These are phyloP conservation scores for Aspergillus ustus DNA, from an alignment of 2,329 filamentous ascomycete genomes.

Conservation along the genomic window DNA sequence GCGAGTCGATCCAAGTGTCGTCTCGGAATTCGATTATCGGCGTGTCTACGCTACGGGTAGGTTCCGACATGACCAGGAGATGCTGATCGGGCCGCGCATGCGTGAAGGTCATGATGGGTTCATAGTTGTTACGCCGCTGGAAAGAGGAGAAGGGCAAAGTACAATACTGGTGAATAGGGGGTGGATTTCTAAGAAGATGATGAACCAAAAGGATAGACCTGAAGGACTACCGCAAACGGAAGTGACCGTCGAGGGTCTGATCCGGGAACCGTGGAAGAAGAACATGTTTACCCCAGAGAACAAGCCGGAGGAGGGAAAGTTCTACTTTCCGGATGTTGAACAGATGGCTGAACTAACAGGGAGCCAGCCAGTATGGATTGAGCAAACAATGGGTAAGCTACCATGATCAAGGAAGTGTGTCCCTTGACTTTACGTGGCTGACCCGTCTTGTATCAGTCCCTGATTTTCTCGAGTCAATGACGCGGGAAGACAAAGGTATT, in stretches of 20 bases:
- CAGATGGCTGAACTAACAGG: constrained; percentile 86
- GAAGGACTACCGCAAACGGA: constrained; percentile 70
- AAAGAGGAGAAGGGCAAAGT: constrained; percentile 63
- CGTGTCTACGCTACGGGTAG: constrained; percentile 75
- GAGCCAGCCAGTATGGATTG: constrained; percentile 90
- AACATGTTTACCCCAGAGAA: constrained; percentile 98
- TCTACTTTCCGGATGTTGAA: constrained; percentile 91
- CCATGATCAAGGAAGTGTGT: background rate
- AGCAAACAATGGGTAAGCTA: constrained; percentile 84
- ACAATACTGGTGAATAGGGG: constrained; percentile 88
- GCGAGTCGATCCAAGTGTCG: constrained; percentile 76
- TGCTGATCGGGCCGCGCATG: constrained; percentile 91
- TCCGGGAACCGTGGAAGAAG: constrained; percentile 92
- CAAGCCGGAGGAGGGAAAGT: constrained; percentile 78
- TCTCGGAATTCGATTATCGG: constrained; percentile 90
- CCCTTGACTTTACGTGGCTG: background rate
- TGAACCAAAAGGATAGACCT: constrained; percentile 64
- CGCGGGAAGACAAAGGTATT: constrained; percentile 78
- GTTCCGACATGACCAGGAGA: constrained; percentile 88
- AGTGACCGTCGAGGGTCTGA: constrained; percentile 79
- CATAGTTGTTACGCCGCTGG: constrained; percentile 88
- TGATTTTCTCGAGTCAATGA: constrained; percentile 75
- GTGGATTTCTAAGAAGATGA: constrained; percentile 83
- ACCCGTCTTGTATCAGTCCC: constrained; percentile 60
- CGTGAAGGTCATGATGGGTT: constrained; percentile 88